phyloP scores from a whole-genome alignment of 768 basidiomycete genomes.

The Tylopilus subfusipes region DNA sequence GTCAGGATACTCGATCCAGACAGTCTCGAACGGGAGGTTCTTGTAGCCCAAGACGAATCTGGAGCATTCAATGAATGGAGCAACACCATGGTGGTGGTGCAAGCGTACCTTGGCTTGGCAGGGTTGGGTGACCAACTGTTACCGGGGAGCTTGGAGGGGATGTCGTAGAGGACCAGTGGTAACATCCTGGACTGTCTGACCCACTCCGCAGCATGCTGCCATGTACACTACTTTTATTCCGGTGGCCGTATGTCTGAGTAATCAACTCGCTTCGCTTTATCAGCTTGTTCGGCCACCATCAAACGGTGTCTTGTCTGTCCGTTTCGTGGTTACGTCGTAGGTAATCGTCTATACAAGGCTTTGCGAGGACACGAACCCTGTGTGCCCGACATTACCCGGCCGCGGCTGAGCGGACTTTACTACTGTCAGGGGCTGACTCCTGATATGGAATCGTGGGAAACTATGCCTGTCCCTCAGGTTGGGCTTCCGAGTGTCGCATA shows the following conservation, averaged over 20 bases:
- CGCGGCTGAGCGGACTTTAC: background rate
- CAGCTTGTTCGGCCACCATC: background rate
- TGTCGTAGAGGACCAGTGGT: slow-evolving; percentile 36
- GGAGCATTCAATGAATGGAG: background rate
- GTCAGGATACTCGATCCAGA: slow-evolving; percentile 36
- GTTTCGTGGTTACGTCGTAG: background rate
- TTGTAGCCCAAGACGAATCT: slow-evolving; percentile 34
- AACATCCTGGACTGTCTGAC: slow-evolving; percentile 14
- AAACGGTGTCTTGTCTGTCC: background rate
- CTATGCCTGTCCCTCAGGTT: background rate
- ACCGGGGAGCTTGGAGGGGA: slow-evolving; percentile 30
- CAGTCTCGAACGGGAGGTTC: slow-evolving; percentile 31
- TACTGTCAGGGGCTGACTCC: background rate
- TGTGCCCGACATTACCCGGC: background rate
- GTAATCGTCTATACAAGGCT: background rate
- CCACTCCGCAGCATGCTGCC: background rate
- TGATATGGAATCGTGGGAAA: slow-evolving; percentile 13
- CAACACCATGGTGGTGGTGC: background rate
- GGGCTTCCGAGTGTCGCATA: background rate
- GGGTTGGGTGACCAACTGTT: slow-evolving; percentile 38
- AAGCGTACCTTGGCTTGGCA: slow-evolving; percentile 34
- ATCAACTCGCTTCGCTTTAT: background rate
- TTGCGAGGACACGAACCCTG: background rate
- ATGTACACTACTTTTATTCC: background rate
- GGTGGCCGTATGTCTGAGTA: background rate